A percentile compares a stretch with the other conserved stretches of the same genome.
These are phyloP conservation scores for Cordyceps farinosa DNA, from an alignment of 2,329 filamentous ascomycete genomes.

Conservation along the genomic window DNA sequence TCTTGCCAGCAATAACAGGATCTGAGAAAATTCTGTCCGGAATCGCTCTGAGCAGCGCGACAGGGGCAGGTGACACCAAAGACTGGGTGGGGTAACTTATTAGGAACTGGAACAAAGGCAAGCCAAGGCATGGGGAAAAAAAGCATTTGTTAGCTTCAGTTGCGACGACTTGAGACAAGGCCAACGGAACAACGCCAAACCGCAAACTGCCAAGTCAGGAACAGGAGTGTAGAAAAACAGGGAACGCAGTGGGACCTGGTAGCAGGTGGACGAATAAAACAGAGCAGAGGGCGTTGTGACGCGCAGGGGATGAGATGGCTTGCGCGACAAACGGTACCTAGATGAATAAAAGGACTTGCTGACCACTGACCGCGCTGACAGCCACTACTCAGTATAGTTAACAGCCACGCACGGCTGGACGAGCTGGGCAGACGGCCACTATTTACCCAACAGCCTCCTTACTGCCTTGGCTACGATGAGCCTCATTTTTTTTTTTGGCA, in stretches of 20 bases:
- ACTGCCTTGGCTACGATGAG: background rate
- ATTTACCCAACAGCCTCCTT: too few relatives aligned
- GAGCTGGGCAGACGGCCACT: too few relatives aligned
- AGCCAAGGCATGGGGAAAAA: too few relatives aligned
- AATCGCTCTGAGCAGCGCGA: too few relatives aligned
- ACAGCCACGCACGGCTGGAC: too few relatives aligned
- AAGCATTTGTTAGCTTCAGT: background rate
- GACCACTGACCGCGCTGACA: too few relatives aligned
- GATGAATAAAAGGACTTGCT: background rate
- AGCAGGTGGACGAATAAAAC: background rate
- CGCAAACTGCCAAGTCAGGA: conserved; percentile 3
- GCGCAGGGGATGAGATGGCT: background rate
- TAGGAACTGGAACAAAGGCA: too few relatives aligned
- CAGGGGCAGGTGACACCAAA: too few relatives aligned
- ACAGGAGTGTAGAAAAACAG: background rate
- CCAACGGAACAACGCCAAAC: background rate
- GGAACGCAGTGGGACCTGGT: background rate
- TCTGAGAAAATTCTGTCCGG: too few relatives aligned
- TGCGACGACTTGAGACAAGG: background rate
- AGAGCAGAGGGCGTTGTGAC: background rate
- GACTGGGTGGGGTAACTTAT: too few relatives aligned
- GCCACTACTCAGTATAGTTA: too few relatives aligned
- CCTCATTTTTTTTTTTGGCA: background rate
- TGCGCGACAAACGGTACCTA: background rate
- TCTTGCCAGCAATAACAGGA: background rate